Conservation (phyloP, 2,329 filamentous ascomycete species). For the Apiospora hydei region DNA sequence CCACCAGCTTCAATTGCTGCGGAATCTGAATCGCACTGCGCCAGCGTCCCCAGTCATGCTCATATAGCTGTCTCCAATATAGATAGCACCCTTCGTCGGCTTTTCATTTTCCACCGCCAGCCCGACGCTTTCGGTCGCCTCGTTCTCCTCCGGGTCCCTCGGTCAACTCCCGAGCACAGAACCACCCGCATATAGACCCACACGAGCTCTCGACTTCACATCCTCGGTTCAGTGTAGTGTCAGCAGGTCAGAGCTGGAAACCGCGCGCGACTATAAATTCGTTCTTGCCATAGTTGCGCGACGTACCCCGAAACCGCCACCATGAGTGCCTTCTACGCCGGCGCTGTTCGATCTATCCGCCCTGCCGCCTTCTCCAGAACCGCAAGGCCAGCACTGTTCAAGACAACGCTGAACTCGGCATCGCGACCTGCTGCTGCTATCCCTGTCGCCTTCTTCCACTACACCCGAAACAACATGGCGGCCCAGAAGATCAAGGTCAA, state of each 20-base stretch:
- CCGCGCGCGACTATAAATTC: slow-evolving; percentile 14
- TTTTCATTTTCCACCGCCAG: slow-evolving; percentile 11
- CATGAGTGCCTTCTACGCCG: slow-evolving; percentile 38
- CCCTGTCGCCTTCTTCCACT: slow-evolving; percentile 44
- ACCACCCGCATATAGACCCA: slow-evolving; percentile 11
- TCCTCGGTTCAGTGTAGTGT: slow-evolving; percentile 6
- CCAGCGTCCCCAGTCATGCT: neutral
- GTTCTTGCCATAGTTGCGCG: neutral
- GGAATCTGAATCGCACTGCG: neutral
- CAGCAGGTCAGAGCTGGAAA: neutral
- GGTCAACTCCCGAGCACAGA: slow-evolving; percentile 16
- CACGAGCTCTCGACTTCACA: slow-evolving; percentile 16
- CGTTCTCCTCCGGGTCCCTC: neutral
- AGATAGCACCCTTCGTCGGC: neutral
- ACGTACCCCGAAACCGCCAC: slow-evolving; percentile 28
- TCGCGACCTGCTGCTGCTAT: slow-evolving; percentile 35
- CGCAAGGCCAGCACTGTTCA: slow-evolving; percentile 37
- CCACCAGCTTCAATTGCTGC: slow-evolving; percentile 12
- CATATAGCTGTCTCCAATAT: slow-evolving; percentile 6
- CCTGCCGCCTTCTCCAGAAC: slow-evolving; percentile 39
- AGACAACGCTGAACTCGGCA: slow-evolving; percentile 28
- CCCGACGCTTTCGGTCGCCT: slow-evolving; percentile 10
- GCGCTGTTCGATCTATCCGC: slow-evolving; percentile 39
- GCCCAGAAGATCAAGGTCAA: slow-evolving; percentile 97
- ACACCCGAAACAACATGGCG: slow-evolving; percentile 60